These are phyloP conservation scores for Fusarium sp. DNA, from an alignment of 2,329 filamentous ascomycete species.

Conservation along the genomic window DNA sequence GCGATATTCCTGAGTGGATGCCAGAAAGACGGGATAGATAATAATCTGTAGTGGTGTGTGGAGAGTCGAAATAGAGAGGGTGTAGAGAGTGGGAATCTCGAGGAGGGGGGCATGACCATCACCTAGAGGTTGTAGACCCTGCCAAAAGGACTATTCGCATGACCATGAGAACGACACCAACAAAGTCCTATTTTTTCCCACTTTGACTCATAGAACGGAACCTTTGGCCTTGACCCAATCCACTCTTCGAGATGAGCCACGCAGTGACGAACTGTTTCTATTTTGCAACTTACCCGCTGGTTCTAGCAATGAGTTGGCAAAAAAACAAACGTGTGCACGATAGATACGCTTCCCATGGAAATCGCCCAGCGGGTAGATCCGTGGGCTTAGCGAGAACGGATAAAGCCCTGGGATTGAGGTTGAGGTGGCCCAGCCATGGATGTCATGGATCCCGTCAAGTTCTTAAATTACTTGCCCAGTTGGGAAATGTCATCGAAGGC, in stretches of 20 bases:
- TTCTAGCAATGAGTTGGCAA: not conserved
- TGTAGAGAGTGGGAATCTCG: constrained; percentile 19
- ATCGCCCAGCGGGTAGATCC: constrained; percentile 34
- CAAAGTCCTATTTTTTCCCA: constrained; percentile 1
- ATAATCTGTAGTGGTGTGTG: not conserved
- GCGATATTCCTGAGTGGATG: constrained; percentile 14
- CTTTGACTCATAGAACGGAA: constrained; percentile 32
- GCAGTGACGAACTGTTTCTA: not conserved
- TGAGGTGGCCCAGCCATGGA: not conserved
- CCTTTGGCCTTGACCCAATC: constrained; percentile 21
- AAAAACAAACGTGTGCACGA: not conserved
- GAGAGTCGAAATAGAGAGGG: constrained; percentile 7
- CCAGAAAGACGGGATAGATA: constrained; percentile 26
- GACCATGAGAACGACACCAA: constrained; percentile 16
- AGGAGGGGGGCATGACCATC: constrained; percentile 29
- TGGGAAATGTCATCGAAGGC: constrained; percentile 30
- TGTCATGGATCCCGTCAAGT: not conserved
- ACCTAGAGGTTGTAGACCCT: constrained; percentile 30
- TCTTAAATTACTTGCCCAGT: constrained; percentile 25
- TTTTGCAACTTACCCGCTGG: not conserved
- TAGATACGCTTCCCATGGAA: constrained; percentile 10
- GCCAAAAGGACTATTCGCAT: constrained; percentile 29
- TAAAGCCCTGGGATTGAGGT: not conserved
- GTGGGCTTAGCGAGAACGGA: constrained; percentile 20
- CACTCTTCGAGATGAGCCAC: constrained; percentile 22